phyloP scores from a whole-genome alignment of 768 basidiomycete species.

The Leccinum boreale region DNA sequence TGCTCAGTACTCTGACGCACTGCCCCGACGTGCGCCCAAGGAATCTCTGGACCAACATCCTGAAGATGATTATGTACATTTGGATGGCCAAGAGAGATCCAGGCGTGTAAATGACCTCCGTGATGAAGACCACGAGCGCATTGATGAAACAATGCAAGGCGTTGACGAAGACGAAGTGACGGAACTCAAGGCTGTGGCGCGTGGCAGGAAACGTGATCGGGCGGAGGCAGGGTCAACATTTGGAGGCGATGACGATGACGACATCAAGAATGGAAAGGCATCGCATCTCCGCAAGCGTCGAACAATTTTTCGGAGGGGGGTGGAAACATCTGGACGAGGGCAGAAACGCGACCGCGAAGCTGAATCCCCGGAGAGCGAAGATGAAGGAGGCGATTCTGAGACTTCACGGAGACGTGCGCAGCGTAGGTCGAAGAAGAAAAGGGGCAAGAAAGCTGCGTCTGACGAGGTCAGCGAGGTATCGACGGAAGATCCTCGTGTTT shows the following conservation, averaged over 20 bases:
- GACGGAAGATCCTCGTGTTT: conserved; percentile 46
- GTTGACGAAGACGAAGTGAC: conserved; percentile 42
- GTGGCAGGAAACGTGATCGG: conserved; percentile 75
- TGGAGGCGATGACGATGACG: conserved; percentile 52
- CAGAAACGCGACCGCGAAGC: conserved; percentile 65
- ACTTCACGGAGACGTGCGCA: conserved; percentile 4
- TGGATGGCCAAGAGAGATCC: conserved; percentile 43
- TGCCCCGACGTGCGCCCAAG: conserved; percentile 45
- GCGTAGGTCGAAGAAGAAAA: conserved; percentile 45
- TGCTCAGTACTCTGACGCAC: conserved; percentile 27
- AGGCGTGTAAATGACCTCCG: conserved; percentile 36
- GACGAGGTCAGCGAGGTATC: conserved; percentile 47
- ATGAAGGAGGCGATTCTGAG: conserved; percentile 14
- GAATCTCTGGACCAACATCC: conserved; percentile 44
- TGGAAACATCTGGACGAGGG: conserved; percentile 47
- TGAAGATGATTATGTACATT: conserved; percentile 38
- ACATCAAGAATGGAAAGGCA: conserved; percentile 38
- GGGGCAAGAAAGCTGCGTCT: conserved; percentile 43
- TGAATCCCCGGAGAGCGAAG: conserved; percentile 40
- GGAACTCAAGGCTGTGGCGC: conserved; percentile 34
- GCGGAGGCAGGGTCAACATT: conserved; percentile 70
- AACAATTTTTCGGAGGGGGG: conserved; percentile 51
- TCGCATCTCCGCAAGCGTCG: conserved; percentile 56
- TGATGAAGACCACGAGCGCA: conserved; percentile 45
- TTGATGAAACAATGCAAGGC: conserved; percentile 34